Evolutionary conservation across 2,329 filamentous ascomycete genomes (phyloP), one percentile per base, ranked within the genome.

Genomic region (Claviceps quebecensis): DNA sequence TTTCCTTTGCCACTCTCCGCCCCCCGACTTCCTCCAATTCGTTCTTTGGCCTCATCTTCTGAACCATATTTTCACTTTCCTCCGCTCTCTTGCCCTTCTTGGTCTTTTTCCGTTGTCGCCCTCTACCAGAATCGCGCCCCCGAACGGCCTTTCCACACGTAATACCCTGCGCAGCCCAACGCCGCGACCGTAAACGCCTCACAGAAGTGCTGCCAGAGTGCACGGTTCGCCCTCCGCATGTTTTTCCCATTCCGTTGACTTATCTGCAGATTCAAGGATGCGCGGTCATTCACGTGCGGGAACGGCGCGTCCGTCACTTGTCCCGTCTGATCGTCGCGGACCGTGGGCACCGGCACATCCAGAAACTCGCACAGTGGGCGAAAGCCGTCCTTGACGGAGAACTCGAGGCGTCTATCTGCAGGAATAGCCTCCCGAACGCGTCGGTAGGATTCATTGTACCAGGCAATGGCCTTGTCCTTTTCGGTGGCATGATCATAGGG

Each of bases 321-420:
- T 16, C 64, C 65, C 40, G 59, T 66, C 50, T 52, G 44, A 1
- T 57, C 58, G n/a, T 67, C 64, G 52, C 52, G 49, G 38, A 63
- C 61, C 56, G 51, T 57, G 2, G 71, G 71, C 37, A 69, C 58
- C 0, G 65, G 59, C 43, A 70, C 65, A 7, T 57, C 64, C 2
- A 73, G 60, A 41, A 69, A 66, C 19, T 62, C 52, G 48, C 70
- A 73, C 9, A 73, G 60, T 7, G 70, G 69, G n/a, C 47, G 59
- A 67, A 68, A 73, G 3, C 70, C 69, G 7, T 69, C 63, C 29
- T 61, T 59, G 13, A 71, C 60, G n/a, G 55, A 58, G 53, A 62
- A 72, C 52, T 72, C 67, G 22, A 73, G 56, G 22, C 69, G 56
- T 0, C 65, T 58, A 14, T 66, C 61, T 3, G 54, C 56, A 6